phyloP scores from a whole-genome alignment of 495 filamentous ascomycete genomes.

The Penicillium soppii region DNA sequence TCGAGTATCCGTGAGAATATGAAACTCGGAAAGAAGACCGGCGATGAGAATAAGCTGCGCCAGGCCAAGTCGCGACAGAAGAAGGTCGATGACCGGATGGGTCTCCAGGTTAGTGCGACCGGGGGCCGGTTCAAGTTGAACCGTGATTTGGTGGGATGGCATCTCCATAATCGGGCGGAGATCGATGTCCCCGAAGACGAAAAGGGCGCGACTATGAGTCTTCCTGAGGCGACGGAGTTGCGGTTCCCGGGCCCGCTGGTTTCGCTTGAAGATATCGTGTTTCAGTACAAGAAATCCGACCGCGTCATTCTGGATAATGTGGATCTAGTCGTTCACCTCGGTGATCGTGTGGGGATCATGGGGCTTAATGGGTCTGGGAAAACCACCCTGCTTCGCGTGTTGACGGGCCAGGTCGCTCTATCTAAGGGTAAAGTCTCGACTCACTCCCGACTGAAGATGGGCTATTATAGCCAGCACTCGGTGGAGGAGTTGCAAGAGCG shows the following conservation, averaged over 20 bases:
- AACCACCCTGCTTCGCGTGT: constrained; percentile 63
- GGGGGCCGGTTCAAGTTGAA: constrained; percentile 78
- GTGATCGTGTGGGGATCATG: constrained; percentile 70
- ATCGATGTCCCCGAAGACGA: constrained; percentile 73
- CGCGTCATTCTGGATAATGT: constrained; percentile 54
- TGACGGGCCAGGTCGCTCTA: constrained; percentile 42
- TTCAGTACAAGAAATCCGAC: constrained; percentile 50
- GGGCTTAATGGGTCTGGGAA: constrained; percentile 76
- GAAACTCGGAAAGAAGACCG: constrained; percentile 65
- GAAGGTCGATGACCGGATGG: constrained; percentile 77
- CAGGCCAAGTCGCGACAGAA: constrained; percentile 78
- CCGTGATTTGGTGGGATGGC: constrained; percentile 63
- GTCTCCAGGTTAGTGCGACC: constrained; percentile 65
- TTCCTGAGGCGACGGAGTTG: constrained; percentile 63
- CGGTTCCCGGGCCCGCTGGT: constrained; percentile 72
- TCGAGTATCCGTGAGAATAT: constrained; percentile 69
- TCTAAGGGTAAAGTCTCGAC: constrained; percentile 55
- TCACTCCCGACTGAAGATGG: constrained; percentile 65
- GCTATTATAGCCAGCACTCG: constrained; percentile 76
- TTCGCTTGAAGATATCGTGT: constrained; percentile 63
- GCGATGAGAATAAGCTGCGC: constrained; percentile 76
- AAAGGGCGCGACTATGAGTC: constrained; percentile 50
- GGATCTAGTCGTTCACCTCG: constrained; percentile 62
- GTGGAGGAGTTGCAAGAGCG: constrained; percentile 62
- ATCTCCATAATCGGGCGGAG: constrained; percentile 53